A percentile compares a stretch with the other conserved stretches of the same genome.
These are phyloP conservation scores for Darksidea phi DNA, from an alignment of 495 filamentous ascomycete species.

Conservation along the genomic window DNA sequence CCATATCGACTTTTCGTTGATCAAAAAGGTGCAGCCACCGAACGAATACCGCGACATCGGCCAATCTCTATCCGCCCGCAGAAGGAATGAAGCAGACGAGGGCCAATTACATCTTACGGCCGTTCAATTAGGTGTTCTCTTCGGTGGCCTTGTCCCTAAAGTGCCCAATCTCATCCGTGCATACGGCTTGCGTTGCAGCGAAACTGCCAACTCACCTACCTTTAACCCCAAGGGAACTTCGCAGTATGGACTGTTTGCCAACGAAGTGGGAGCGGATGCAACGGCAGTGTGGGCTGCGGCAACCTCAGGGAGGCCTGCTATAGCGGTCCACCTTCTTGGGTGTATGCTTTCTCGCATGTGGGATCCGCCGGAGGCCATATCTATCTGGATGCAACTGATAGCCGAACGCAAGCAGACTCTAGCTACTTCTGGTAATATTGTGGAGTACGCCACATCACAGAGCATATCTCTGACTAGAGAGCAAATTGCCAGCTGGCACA, in stretches of 20 bases:
- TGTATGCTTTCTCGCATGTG: conserved; percentile 26
- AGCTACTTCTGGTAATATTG: too few relatives aligned
- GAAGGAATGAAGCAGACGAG: conserved; percentile 2
- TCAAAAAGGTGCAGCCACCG: conserved; percentile 10
- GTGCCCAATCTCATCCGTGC: conserved; percentile 5
- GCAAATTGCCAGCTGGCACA: conserved; percentile 20
- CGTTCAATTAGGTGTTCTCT: conserved; percentile 1
- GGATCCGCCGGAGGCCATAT: conserved; percentile 3
- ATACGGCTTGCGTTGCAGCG: conserved; percentile 5
- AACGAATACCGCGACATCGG: conserved; percentile 4
- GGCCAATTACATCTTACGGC: conserved; percentile 3
- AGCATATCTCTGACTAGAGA: not conserved
- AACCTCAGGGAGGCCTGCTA: conserved; percentile 6
- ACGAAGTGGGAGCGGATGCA: conserved; percentile 38
- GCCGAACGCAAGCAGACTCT: conserved; percentile 29
- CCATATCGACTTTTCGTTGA: conserved; percentile 13
- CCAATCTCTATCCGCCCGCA: not conserved
- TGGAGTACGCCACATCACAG: not conserved
- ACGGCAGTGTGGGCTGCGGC: conserved; percentile 43
- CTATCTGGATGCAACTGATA: conserved; percentile 31
- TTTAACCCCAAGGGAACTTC: not conserved
- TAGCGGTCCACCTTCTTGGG: conserved; percentile 17
- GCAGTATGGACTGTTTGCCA: conserved; percentile 34
- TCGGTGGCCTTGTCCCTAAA: conserved; percentile 1
- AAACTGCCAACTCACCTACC: conserved; percentile 2